Conservation (phyloP, 2,329 filamentous ascomycete genomes). For the Colletotrichum sojae region DNA sequence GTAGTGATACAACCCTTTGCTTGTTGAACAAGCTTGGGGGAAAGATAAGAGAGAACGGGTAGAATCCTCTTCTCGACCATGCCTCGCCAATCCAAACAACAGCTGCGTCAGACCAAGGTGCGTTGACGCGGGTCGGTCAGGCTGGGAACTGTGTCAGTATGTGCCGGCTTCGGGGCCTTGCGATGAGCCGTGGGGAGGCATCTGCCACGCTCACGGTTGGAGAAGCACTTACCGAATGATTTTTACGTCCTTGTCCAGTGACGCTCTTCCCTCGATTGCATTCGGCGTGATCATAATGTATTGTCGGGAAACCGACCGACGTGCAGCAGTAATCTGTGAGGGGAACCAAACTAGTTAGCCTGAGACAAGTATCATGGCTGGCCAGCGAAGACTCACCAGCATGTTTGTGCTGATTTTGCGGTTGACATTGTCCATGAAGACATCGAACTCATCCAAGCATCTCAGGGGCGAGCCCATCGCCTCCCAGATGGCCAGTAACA, state of each 20-base stretch:
- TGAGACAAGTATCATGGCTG: conserved; percentile 52
- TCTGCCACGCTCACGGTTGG: too few species aligned
- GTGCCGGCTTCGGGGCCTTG: background rate
- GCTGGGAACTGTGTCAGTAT: conserved; percentile 54
- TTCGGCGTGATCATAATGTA: conserved; percentile 98
- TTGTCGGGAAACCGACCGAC: conserved; percentile 89
- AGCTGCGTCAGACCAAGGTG: conserved; percentile 52
- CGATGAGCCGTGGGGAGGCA: background rate
- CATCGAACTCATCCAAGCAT: conserved; percentile 97
- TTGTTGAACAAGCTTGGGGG: too few species aligned
- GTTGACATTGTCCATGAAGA: conserved; percentile 99
- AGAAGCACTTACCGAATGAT: conserved; percentile 74
- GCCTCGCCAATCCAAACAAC: too few species aligned
- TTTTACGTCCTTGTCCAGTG: conserved; percentile 78
- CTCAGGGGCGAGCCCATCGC: conserved; percentile 96
- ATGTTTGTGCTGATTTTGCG: conserved; percentile 93
- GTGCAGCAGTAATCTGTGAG: conserved; percentile 81
- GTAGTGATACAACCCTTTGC: too few species aligned
- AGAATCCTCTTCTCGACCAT: too few species aligned
- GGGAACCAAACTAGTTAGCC: background rate
- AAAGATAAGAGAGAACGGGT: too few species aligned
- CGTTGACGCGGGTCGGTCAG: conserved; percentile 73
- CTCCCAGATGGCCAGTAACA: conserved; percentile 94
- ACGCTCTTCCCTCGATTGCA: conserved; percentile 75
- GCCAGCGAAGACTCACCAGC: conserved; percentile 71